Evolutionary conservation across 2,329 filamentous ascomycete species (phyloP).

Genomic region (Diaporthe vaccinii): DNA sequence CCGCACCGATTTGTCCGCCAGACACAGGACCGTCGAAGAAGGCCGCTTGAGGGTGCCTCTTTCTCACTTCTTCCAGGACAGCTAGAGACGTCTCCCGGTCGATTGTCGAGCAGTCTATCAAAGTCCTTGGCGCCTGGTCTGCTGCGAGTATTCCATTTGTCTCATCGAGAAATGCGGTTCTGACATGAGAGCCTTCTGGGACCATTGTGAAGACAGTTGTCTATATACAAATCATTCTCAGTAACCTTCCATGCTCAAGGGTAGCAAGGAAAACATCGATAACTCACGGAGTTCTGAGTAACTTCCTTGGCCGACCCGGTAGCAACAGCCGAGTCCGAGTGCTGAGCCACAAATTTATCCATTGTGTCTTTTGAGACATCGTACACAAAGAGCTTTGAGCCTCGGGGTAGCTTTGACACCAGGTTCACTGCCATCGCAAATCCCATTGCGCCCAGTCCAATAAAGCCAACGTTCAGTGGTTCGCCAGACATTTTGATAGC

Average conservation of each 20-base stretch:
- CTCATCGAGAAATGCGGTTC: constrained; percentile 66
- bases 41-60: constrained; percentile 36
- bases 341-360: constrained; percentile 67
- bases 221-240: constrained; percentile 52
- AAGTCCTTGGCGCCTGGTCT: constrained; percentile 59
- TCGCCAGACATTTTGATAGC: constrained; percentile 13
- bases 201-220: constrained; percentile 76
- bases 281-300: constrained; percentile 73
- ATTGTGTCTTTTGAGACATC: constrained; percentile 71
- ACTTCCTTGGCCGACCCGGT: constrained; percentile 70
- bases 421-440: constrained; percentile 79
- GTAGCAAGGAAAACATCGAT: constrained; percentile 20
- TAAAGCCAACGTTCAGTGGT: constrained; percentile 56
- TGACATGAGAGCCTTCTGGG: constrained; percentile 76
- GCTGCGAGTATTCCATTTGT: constrained; percentile 63
- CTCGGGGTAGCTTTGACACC: constrained; percentile 71
- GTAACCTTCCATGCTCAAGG: neutral
- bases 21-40: constrained; percentile 53
- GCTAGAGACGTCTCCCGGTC: constrained; percentile 70
- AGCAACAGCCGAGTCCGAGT: constrained; percentile 53
- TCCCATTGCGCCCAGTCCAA: constrained; percentile 63
- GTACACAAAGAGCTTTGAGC: constrained; percentile 70
- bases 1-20: constrained; percentile 48
- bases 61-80: constrained; percentile 38
- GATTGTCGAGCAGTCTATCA: constrained; percentile 80